These are phyloP conservation scores for Neofusicoccum kwambonambiense DNA, from an alignment of 2,329 filamentous ascomycete species.

Conservation along the genomic window DNA sequence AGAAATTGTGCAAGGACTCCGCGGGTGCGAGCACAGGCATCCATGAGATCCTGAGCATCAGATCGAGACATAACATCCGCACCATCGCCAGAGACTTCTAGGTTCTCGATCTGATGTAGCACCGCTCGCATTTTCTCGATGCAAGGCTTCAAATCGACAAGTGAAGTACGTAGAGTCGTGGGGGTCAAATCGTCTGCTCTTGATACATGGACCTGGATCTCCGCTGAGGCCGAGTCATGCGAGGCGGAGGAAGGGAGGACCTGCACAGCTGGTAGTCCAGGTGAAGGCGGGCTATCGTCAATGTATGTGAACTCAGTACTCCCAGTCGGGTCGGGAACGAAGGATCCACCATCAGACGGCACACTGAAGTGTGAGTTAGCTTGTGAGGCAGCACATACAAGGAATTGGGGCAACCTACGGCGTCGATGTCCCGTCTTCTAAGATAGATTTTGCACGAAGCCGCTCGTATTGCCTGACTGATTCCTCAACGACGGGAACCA, in stretches of 20 bases:
- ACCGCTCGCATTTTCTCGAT: not conserved
- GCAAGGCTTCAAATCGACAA: not conserved
- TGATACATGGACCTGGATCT: not conserved
- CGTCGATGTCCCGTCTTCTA: not conserved
- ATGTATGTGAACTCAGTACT: constrained; percentile 5
- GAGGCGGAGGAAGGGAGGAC: not conserved
- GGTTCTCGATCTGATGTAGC: not conserved
- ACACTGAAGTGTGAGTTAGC: not conserved
- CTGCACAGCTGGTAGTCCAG: not conserved
- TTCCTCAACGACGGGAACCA: not conserved
- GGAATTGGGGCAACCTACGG: not conserved
- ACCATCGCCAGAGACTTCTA: not conserved
- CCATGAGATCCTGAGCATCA: not conserved
- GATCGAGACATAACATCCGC: not conserved
- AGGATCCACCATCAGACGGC: not conserved
- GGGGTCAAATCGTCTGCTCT: not conserved
- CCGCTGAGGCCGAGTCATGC: not conserved
- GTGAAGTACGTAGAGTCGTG: not conserved
- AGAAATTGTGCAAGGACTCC: not conserved
- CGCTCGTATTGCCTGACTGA: not conserved
- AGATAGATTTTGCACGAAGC: not conserved
- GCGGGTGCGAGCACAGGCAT: not conserved
- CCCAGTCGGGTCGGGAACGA: not conserved
- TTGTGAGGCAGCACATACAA: not conserved
- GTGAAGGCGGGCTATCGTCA: not conserved